Percentiles rank a stretch among this genome's conserved stretches.
Conservation (phyloP, 768 basidiomycete genomes). For the Cystobasidium onofrii region DNA sequence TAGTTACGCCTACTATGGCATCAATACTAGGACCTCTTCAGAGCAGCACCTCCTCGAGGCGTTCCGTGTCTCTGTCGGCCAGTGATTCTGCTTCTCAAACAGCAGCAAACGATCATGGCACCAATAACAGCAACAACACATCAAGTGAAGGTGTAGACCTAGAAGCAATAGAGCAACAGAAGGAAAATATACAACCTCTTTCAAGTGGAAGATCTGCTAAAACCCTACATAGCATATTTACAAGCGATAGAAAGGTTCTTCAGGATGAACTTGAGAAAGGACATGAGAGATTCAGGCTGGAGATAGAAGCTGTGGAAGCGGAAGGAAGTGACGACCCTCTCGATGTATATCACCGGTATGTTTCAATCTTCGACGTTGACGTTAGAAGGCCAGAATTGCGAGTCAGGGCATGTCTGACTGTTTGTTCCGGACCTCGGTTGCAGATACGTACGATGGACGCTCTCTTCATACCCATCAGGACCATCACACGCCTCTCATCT, state of each 20-base stretch:
- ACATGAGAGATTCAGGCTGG: constrained; percentile 45
- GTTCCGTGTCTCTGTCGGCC: not conserved
- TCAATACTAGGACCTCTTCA: not conserved
- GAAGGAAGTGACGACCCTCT: constrained; percentile 62
- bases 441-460: constrained; percentile 81
- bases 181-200: constrained; percentile 51
- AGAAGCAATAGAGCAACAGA: constrained; percentile 48
- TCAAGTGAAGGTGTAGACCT: constrained; percentile 45
- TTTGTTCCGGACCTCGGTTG: too few relatives aligned
- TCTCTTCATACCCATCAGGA: constrained; percentile 72
- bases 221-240: constrained; percentile 48
- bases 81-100: not conserved
- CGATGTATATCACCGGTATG: constrained; percentile 71
- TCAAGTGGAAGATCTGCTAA: constrained; percentile 49
- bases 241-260: constrained; percentile 57
- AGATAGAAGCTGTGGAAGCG: constrained; percentile 46
- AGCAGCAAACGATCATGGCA: not conserved
- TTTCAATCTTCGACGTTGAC: too few relatives aligned
- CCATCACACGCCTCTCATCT: constrained; percentile 48
- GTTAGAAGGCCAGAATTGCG: too few relatives aligned
- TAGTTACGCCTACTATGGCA: not conserved
- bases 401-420: too few relatives aligned
- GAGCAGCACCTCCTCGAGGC: not conserved
- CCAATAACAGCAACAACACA: not conserved
- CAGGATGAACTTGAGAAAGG: constrained; percentile 50